Evolutionary conservation across 2,329 filamentous ascomycete genomes (phyloP), one percentile per base, ranked within the genome.

Genomic region (Lasiodiplodia gonubiensis): DNA sequence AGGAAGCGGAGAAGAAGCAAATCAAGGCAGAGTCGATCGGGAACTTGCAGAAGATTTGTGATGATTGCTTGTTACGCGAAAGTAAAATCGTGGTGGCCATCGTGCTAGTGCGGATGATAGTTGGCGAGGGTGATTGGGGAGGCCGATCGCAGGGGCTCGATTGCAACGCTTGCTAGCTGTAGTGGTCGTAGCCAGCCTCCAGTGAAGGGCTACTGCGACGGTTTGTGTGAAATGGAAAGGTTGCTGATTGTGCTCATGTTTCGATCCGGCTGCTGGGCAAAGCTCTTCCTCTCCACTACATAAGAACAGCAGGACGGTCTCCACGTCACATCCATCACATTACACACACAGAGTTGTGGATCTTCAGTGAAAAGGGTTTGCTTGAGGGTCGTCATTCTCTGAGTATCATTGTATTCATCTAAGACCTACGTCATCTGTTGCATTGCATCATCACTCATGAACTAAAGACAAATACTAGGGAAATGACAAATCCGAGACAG

Each of bases 61-160:
- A 25, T 37, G 59, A 37, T 16, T 18, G 33, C 25, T 49, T 18
- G 57, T 16, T 35, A 42, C 39, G 48, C 49, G 39, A 33, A 12
- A n/a, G 42, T 16, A 23, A 53, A 54, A 64, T 30, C 48, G 42
- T 53, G 61, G 49, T 64, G 61, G 61, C 48, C 14, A 64, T 39
- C 48, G 48, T 39, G 48, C 21, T 53, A 48, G 48, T 33, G 59
- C 23, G 37, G 57, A 49, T 37, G 57, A 42, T 61, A 42, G 57
- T 61, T 49, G 57, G 57, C 33, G 18, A 61, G 14, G 11, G 11
- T 64, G 61, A 54, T 64, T 42, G 61, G 61, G 61, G 21, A 49
- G 61, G 49, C 53, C 35, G 61, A 49, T 37, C 35, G n/a, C 46
- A 25, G 23, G 16, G 59, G 46, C 59, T 63, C 59, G 59, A 23